phyloP scores from a whole-genome alignment of 2,329 filamentous ascomycete species.

The Trichoderma pleuroti region DNA sequence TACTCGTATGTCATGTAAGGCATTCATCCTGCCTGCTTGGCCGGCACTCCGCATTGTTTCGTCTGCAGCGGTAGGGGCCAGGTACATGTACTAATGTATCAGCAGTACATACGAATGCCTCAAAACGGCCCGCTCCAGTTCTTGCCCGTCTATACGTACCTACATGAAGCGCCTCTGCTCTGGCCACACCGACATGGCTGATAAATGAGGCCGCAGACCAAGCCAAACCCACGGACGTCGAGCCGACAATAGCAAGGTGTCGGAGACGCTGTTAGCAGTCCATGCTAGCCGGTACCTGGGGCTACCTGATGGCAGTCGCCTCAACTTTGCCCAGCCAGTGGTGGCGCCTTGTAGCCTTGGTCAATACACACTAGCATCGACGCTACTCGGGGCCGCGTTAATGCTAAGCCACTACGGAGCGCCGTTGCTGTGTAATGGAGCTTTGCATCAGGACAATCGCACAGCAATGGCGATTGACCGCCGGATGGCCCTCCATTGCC shows the following conservation, averaged over 20 bases:
- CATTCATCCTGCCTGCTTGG: background rate
- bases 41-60: background rate
- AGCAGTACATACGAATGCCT: background rate
- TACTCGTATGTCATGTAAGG: background rate
- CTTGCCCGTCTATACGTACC: no score
- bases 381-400: background rate
- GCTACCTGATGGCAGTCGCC: background rate
- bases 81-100: background rate
- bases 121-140: background rate
- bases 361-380: slow-evolving; percentile 13
- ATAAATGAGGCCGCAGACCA: background rate
- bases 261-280: background rate
- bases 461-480: background rate
- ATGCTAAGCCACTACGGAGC: slow-evolving; percentile 1
- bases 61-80: background rate
- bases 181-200: slow-evolving; percentile 2
- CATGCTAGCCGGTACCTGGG: background rate
- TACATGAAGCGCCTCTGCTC: background rate
- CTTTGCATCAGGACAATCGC: background rate
- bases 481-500: background rate
- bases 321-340: background rate
- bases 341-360: background rate
- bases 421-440: background rate
- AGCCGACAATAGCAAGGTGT: slow-evolving; percentile 4
- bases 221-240: background rate